A percentile compares a stretch with the other conserved stretches of the same genome.
These are phyloP conservation scores for Phlegmacium glaucopus DNA, from an alignment of 768 basidiomycete genomes.

Conservation along the genomic window DNA sequence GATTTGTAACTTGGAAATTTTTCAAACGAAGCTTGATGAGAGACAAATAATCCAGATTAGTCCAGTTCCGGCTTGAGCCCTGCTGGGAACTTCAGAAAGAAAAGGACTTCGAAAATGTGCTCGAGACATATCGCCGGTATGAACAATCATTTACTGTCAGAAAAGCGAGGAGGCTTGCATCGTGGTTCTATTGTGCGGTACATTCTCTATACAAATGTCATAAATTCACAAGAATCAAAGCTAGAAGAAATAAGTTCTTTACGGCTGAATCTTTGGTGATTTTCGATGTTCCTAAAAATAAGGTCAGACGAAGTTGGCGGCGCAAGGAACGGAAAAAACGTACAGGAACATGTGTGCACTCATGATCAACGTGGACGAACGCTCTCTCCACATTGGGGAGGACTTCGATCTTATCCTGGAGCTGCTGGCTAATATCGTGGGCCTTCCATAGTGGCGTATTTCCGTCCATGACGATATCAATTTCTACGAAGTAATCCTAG, in stretches of 20 bases:
- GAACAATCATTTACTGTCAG: too few relatives aligned
- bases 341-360: conserved; percentile 73
- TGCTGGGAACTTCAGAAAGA: too few relatives aligned
- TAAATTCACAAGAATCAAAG: too few relatives aligned
- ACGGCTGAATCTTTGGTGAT: conserved; percentile 20
- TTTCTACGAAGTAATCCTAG: conserved; percentile 89
- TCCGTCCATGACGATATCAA: conserved; percentile 91
- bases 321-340: conserved; percentile 7
- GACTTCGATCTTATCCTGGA: conserved; percentile 87
- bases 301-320: conserved; percentile 2
- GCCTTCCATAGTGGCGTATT: conserved; percentile 88
- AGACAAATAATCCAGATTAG: too few relatives aligned
- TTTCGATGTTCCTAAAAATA: conserved; percentile 48
- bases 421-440: conserved; percentile 78
- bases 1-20: too few relatives aligned
- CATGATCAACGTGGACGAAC: conserved; percentile 95
- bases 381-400: conserved; percentile 90
- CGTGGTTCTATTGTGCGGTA: too few relatives aligned
- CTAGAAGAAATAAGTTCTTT: conserved; percentile 1
- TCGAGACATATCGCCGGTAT: too few relatives aligned
- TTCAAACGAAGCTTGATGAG: too few relatives aligned
- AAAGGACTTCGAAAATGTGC: too few relatives aligned
- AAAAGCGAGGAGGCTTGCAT: too few relatives aligned
- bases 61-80: too few relatives aligned
- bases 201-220: too few relatives aligned